phyloP scores from a whole-genome alignment of 2,329 filamentous ascomycete genomes.

The Colletotrichum ledebouriae region DNA sequence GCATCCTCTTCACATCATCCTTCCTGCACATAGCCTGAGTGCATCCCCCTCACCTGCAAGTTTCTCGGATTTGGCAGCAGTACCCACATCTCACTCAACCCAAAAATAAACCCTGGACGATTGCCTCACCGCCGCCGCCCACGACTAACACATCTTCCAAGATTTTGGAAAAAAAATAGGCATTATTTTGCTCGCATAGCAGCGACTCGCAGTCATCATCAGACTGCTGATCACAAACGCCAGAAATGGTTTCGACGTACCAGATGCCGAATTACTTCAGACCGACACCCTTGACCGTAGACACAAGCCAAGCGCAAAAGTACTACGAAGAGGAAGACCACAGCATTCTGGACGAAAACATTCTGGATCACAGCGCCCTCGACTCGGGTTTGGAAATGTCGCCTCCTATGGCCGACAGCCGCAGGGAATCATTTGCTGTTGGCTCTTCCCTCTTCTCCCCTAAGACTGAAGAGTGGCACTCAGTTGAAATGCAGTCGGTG shows the following conservation, averaged over 20 bases:
- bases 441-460: conserved; percentile 72
- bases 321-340: conserved; percentile 73
- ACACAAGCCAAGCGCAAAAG: conserved; percentile 67
- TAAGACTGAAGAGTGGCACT: conserved; percentile 74
- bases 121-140: conserved; percentile 37
- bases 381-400: conserved; percentile 75
- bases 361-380: conserved; percentile 70
- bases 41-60: conserved; percentile 28
- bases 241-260: conserved; percentile 64
- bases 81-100: conserved; percentile 39
- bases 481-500: conserved; percentile 74
- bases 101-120: conserved; percentile 42
- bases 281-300: conserved; percentile 64
- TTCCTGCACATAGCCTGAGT: conserved; percentile 19
- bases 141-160: conserved; percentile 39
- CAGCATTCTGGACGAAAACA: conserved; percentile 71
- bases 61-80: conserved; percentile 33
- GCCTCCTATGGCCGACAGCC: conserved; percentile 72
- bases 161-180: conserved; percentile 35
- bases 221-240: conserved; percentile 45
- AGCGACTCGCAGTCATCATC: conserved; percentile 39
- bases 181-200: conserved; percentile 26
- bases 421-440: conserved; percentile 74
- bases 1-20: conserved; percentile 13
- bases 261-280: conserved; percentile 67